A percentile compares a stretch with the other conserved stretches of the same genome.
These are phyloP conservation scores for Megacollybia platyphylla DNA, from an alignment of 1,284 basidiomycete genomes.

Conservation along the genomic window DNA sequence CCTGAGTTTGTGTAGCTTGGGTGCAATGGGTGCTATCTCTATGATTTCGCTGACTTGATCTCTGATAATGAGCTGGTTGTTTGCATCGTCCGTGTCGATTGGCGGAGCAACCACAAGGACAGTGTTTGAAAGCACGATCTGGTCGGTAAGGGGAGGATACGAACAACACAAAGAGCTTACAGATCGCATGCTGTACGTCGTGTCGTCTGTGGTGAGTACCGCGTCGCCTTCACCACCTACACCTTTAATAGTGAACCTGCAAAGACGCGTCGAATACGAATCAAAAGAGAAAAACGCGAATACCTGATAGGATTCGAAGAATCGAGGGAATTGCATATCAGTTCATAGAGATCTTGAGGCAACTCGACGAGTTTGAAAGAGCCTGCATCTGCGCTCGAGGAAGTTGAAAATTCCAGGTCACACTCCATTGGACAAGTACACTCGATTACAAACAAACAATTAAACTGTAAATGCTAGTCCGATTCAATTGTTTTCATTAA, in stretches of 20 bases:
- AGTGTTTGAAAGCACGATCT: constrained; percentile 62
- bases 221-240: constrained; percentile 64
- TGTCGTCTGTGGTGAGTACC: constrained; percentile 70
- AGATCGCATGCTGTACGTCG: constrained; percentile 73
- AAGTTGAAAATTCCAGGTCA: constrained; percentile 40
- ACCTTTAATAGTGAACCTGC: constrained; percentile 72
- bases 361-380: constrained; percentile 59
- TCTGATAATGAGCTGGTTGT: constrained; percentile 42
- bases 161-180: constrained; percentile 22
- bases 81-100: constrained; percentile 16
- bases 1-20: constrained; percentile 59
- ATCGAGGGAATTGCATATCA: constrained; percentile 31
- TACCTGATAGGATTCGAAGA: constrained; percentile 19
- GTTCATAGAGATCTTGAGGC: constrained; percentile 43
- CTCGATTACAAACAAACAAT: neutral
- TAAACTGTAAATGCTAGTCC: neutral
- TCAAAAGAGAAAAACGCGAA: neutral
- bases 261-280: neutral
- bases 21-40: constrained; percentile 62
- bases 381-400: constrained; percentile 29
- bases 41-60: constrained; percentile 68
- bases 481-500: neutral
- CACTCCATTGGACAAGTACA: constrained; percentile 15
- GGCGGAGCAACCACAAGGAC: constrained; percentile 56
- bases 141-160: no score